A percentile compares a stretch with the other conserved stretches of the same genome.
phyloP scores from a whole-genome alignment of 495 filamentous ascomycete species.

The Podospora conica region DNA sequence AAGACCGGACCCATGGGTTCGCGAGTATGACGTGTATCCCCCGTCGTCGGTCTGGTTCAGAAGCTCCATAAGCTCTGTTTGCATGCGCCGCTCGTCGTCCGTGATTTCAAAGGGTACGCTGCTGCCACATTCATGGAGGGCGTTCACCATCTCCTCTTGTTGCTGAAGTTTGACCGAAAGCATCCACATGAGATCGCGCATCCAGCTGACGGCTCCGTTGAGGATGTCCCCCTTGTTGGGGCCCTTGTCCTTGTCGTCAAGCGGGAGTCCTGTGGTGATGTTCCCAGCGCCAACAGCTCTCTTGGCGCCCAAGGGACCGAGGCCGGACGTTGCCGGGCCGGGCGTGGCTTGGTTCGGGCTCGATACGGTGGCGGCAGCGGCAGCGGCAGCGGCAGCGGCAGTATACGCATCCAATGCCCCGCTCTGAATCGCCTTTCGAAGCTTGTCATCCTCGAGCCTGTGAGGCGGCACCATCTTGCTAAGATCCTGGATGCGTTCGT shows the following conservation, averaged over 20 bases:
- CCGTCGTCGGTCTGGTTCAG: conserved; percentile 68
- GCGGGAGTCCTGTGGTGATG: conserved; percentile 82
- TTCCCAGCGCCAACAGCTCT: conserved; percentile 71
- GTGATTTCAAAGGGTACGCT: conserved; percentile 74
- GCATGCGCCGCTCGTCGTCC: conserved; percentile 94
- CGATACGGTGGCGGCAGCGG: conserved; percentile 42
- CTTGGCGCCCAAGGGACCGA: conserved; percentile 78
- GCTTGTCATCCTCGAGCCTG: conserved; percentile 92
- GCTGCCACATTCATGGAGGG: conserved; percentile 63
- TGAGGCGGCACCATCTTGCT: conserved; percentile 89
- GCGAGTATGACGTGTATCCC: conserved; percentile 66
- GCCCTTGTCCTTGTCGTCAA: conserved; percentile 97
- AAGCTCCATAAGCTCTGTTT: conserved; percentile 79
- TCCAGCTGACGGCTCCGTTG: conserved; percentile 96
- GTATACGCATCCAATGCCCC: conserved; percentile 84
- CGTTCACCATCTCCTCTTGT: conserved; percentile 72
- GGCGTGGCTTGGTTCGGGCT: conserved; percentile 76
- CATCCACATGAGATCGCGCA: conserved; percentile 95
- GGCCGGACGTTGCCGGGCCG: conserved; percentile 73
- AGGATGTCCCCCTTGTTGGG: conserved; percentile 98
- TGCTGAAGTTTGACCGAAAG: conserved; percentile 80
- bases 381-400: no score
- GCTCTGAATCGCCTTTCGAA: conserved; percentile 88
- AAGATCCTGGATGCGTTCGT: conserved; percentile 94
- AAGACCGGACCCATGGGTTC: conserved; percentile 75